Conservation (phyloP, 306 rosid species). For the Pterocarpus santalinus region DNA sequence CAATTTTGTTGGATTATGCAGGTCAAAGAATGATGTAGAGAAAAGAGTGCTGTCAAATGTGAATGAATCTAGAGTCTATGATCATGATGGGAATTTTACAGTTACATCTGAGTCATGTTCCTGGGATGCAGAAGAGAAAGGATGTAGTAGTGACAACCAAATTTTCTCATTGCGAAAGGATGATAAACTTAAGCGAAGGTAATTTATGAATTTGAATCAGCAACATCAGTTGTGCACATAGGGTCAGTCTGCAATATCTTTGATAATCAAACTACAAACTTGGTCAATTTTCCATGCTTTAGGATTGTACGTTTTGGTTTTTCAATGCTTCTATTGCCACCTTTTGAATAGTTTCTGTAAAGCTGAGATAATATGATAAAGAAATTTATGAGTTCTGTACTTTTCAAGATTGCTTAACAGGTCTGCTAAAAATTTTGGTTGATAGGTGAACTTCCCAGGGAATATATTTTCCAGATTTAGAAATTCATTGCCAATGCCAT, state of each 20-base stretch:
- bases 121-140: constrained; percentile 78
- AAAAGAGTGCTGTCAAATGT: constrained; percentile 54
- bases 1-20: constrained; percentile 51
- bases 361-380: constrained; percentile 22
- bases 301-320: constrained; percentile 27
- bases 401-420: constrained; percentile 27
- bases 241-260: constrained; percentile 11
- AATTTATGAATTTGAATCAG: constrained; percentile 18
- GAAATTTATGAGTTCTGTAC: constrained; percentile 15
- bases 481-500: not conserved
- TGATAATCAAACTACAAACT: not conserved
- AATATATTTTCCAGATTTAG: constrained; percentile 1
- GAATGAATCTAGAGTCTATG: constrained; percentile 59
- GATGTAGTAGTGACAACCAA: constrained; percentile 78
- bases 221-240: not conserved
- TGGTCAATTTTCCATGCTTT: constrained; percentile 23
- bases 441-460: constrained; percentile 14
- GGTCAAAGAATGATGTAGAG: constrained; percentile 64
- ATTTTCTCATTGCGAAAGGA: constrained; percentile 62
- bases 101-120: constrained; percentile 83
- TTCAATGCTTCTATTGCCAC: constrained; percentile 12
- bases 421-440: not conserved
- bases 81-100: constrained; percentile 60
- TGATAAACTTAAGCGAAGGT: constrained; percentile 65
- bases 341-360: constrained; percentile 21